Evolutionary conservation across 2,329 filamentous ascomycete species (phyloP), one percentile per base, ranked within the genome.

Genomic region (Cryphonectria carpinicola): DNA sequence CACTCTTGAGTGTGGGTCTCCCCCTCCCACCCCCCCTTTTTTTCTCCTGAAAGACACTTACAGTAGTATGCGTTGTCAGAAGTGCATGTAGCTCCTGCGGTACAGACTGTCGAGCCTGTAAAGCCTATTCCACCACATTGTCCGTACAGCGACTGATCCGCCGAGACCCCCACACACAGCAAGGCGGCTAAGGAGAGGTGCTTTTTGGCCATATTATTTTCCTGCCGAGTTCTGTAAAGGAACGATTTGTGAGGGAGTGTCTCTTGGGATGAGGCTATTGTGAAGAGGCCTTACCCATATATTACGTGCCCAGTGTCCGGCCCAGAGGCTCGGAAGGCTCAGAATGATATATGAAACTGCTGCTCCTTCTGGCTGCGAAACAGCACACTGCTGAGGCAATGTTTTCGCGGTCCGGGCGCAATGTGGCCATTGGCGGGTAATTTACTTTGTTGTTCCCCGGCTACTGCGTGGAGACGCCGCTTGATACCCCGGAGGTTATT

Each of bases 141-240:
- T 14, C 62, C 71, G 37, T 68, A 72, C 10, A 72, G 28, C 11
- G 66, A 72, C 37, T 79, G 79, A 35, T 72, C 64, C 39, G 70
- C 70, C 28, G 46, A 65, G n/a, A 32, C 68, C 22, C 37, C 25
- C n/a, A 37, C 65, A 58, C 64, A 3, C 25, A 72, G 10, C 22
- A 65, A 14, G 43, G 65, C 56, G 19, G 39, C 37, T 25, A 72
- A 10, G 22, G 41, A 68, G 0, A 70, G 25, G 28, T 39, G 35
- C 3, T 32, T 65, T 11, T 49, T 32, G 4, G 65, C 65, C 70
- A 72, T 72, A 4, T 25, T 65, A 22, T 28, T 13, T 46, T 1
- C 19, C 10, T 37, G 52, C 37, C 2, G 19, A 10, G 19, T 17
- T 22, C 28, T 6, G 13, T 52, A 25, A 19, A 49, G 32, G 11